Evolutionary conservation across 1,284 basidiomycete species (phyloP).

Genomic region (Earliella scabrosa): DNA sequence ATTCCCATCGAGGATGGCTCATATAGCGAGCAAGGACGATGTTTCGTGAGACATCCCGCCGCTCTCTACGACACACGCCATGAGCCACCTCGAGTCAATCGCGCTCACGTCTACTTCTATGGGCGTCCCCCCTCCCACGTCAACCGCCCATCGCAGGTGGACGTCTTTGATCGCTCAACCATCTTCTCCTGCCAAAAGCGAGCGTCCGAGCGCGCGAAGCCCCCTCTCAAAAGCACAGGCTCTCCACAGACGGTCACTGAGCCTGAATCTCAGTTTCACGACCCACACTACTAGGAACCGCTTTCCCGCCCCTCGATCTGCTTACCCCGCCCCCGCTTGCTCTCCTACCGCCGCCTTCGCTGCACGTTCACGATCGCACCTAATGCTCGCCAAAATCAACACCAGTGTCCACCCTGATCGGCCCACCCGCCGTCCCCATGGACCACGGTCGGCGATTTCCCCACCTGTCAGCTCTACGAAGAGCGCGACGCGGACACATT

Average conservation of each 20-base stretch:
- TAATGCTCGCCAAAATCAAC: conserved; percentile 24
- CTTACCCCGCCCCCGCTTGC: conserved; percentile 1
- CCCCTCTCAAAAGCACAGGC: conserved; percentile 16
- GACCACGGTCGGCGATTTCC: conserved; percentile 20
- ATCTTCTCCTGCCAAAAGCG: conserved; percentile 20
- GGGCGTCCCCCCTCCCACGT: conserved; percentile 22
- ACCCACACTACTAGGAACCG: neutral
- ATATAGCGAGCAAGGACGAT: conserved; percentile 5
- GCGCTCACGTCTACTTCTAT: conserved; percentile 4
- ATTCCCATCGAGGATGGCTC: neutral
- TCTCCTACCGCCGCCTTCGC: neutral
- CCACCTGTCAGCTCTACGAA: conserved; percentile 14
- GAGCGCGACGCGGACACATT: conserved; percentile 11
- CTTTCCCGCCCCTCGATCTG: neutral
- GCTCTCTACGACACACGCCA: conserved; percentile 2
- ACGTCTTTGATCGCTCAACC: conserved; percentile 24
- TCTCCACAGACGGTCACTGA: conserved; percentile 3
- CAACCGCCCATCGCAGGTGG: conserved; percentile 19
- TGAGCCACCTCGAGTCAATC: conserved; percentile 9
- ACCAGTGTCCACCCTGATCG: conserved; percentile 20
- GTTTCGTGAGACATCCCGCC: conserved; percentile 1
- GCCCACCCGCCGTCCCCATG: conserved; percentile 19
- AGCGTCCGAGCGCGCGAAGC: conserved; percentile 8
- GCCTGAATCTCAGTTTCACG: conserved; percentile 3
- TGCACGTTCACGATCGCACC: conserved; percentile 4